Evolutionary conservation across 2,329 filamentous ascomycete species (phyloP), one percentile per base, ranked within the genome.

Genomic region (Arthrobotrys iridis): DNA sequence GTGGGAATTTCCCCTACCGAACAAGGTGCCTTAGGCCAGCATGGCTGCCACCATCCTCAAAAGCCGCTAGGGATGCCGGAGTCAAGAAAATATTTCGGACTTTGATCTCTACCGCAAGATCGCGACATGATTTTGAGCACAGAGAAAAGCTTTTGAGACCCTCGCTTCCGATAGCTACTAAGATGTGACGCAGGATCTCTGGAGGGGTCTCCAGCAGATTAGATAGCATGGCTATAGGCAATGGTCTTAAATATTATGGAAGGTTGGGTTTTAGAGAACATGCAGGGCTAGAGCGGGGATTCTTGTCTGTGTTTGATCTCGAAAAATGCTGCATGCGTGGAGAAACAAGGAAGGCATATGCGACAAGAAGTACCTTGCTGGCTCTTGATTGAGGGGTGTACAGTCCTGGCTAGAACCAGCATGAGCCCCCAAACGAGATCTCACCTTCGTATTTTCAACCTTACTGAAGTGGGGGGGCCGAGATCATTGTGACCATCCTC

Each of bases 141-240:
- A 68, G 43, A 11, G 64, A 68, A 43, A 68, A 68, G 24, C 10
- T 50, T 45, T 68, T 68, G 43, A 68, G 64, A 28, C 58, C 55
- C 50, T 55, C 50, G 50, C 50, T 55, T 24, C 50, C 50, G 28
- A 55, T 55, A 55, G 18, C 50, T 37, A 55, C 50, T 18, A 55
- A 30, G 50, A 55, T 55, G 30, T 55, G 50, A 24, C 50, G 50
- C 30, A 55, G 50, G 50, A 55, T 55, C 50, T 55, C 50, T 35
- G 50, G 50, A 37, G 50, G 50, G 22, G 50, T 55, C 50, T 30
- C 50, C 22, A 55, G 50, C 13, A 55, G 50, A 55, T 55, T 55
- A 5, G 50, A 37, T 30, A 55, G 28, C 50, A 55, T 55, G 30
- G 50, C 37, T 55, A 55, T 37, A 55, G 50, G 30, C 50, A 55